phyloP scores from a whole-genome alignment of 352 stramenopile genomes.

The Globisporangium orthogonon region DNA sequence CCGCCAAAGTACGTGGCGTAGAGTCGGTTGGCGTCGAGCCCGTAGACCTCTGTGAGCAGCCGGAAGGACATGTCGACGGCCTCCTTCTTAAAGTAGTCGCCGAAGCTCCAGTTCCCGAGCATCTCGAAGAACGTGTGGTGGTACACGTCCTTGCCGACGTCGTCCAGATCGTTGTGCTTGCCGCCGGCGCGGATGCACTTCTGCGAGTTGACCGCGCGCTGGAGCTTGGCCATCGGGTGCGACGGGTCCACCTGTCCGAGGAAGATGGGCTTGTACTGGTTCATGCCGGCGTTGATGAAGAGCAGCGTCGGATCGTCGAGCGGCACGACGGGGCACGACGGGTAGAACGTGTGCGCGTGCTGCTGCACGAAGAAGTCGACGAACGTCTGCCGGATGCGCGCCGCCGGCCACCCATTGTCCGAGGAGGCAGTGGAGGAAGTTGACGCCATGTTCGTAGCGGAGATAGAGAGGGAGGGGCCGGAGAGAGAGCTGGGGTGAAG shows the following conservation, averaged over 20 bases:
- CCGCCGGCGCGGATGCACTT: conserved; percentile 99
- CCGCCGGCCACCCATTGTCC: conserved; percentile 87
- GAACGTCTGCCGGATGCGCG: conserved; percentile 96
- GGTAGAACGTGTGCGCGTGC: conserved; percentile 91
- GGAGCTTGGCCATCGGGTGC: conserved; percentile 89
- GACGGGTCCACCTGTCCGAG: conserved; percentile 94
- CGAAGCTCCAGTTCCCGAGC: conserved; percentile 98
- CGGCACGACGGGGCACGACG: conserved; percentile 94
- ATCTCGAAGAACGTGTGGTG: conserved; percentile 99
- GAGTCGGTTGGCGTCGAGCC: conserved; percentile 89
- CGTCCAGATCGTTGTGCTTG: conserved; percentile 99
- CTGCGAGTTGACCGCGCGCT: conserved; percentile 94
- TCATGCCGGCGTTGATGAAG: conserved; percentile 99
- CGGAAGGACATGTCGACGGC: conserved; percentile 96
- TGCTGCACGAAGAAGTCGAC: conserved; percentile 96
- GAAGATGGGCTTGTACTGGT: conserved; percentile 99
- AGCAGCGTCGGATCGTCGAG: conserved; percentile 98
- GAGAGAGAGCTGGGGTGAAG: too few species aligned
- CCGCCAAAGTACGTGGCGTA: conserved; percentile 99
- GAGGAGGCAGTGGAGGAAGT: conserved; percentile 15
- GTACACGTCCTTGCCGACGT: conserved; percentile 98
- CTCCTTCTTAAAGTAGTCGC: conserved; percentile 99
- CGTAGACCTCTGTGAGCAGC: conserved; percentile 95
- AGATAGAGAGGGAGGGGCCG: too few species aligned
- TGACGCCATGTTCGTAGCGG: too few species aligned